Percentiles rank a stretch among this genome's conserved stretches.
These are phyloP conservation scores for Lachnellula arida DNA, from an alignment of 2,329 filamentous ascomycete genomes.

Conservation along the genomic window DNA sequence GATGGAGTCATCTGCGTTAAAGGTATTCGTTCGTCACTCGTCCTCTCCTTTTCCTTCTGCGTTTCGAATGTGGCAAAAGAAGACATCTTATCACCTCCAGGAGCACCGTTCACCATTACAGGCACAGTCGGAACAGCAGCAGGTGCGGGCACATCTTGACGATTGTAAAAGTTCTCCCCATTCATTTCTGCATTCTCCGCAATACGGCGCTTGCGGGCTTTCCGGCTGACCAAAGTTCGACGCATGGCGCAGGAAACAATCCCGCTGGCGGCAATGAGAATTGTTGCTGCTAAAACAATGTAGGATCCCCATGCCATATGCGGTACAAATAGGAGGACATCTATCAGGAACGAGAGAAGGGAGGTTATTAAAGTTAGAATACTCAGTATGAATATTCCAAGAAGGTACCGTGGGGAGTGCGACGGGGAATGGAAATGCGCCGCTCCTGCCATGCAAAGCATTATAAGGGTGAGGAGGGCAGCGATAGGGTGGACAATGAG, in stretches of 20 bases:
- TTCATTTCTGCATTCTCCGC: conserved; percentile 97
- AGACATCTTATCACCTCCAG: conserved; percentile 47
- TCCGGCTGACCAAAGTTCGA: conserved; percentile 82
- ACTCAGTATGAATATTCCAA: conserved; percentile 79
- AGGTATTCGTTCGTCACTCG: conserved; percentile 66
- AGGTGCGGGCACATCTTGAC: conserved; percentile 40
- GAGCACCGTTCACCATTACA: conserved; percentile 51
- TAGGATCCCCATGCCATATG: conserved; percentile 93
- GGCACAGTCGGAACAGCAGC: conserved; percentile 41
- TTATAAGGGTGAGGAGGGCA: conserved; percentile 77
- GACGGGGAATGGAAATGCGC: conserved; percentile 85
- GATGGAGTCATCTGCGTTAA: conserved; percentile 60
- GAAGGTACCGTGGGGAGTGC: conserved; percentile 84
- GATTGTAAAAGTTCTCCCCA: conserved; percentile 83
- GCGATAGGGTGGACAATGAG: conserved; percentile 92
- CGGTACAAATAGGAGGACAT: conserved; percentile 90
- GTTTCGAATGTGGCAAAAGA: conserved; percentile 60
- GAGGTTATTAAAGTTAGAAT: conserved; percentile 80
- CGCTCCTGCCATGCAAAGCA: conserved; percentile 71
- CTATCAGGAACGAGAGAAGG: conserved; percentile 83
- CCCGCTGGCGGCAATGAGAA: conserved; percentile 75
- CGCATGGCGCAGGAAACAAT: conserved; percentile 94
- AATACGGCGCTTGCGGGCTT: conserved; percentile 88
- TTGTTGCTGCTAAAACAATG: conserved; percentile 83
- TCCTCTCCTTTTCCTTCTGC: conserved; percentile 52